Evolutionary conservation across 345 rosid species (phyloP), one percentile per base, ranked within the genome.

Genomic region (Corchorus olitorius): DNA sequence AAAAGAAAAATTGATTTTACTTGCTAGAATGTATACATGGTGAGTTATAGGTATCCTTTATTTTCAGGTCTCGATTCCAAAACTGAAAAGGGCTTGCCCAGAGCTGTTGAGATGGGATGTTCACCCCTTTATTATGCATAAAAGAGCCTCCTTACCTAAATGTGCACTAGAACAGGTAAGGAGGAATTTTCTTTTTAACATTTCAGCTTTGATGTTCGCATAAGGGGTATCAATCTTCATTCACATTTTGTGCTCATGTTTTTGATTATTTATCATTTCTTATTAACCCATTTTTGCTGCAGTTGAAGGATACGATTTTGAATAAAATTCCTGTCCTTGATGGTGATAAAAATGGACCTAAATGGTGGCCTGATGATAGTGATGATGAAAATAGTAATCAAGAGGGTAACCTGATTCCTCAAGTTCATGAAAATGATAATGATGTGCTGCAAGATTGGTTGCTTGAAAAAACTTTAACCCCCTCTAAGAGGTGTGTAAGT

Each of bases 71-170:
- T 60, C 87, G 8, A 65, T 72, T 12, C 78, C 83, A 27, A 79
- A 83, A 80, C 66, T 80, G 53, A 76, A n/a, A 77, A 50, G 49
- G 72, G 77, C 75, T 62, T 84, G 85, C 76, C 70, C 78, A 4
- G 87, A 86, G 81, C 73, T 78, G 63, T 64, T 75, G 75, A 86
- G 84, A 76, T 86, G 85, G 90, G 89, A 89, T 78, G 67, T 84
- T 74, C 76, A 59, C 34, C 81, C 82, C 61, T 91, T 91, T 77
- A 70, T 88, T 50, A 17, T n/a, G 65, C 87, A 86, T 60, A 91
- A 89, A 81, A 86, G 88, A 75, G 80, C 85, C 76, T 69, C 78
- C 20, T 73, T 86, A 83, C 89, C 90, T 46, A 84, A 82, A 80
- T 82, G 87, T 75, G 60, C 82, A 62, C 76, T 88, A 48, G 84